Evolutionary conservation across 495 filamentous ascomycete genomes (phyloP).

Genomic region (Podospora australis): DNA sequence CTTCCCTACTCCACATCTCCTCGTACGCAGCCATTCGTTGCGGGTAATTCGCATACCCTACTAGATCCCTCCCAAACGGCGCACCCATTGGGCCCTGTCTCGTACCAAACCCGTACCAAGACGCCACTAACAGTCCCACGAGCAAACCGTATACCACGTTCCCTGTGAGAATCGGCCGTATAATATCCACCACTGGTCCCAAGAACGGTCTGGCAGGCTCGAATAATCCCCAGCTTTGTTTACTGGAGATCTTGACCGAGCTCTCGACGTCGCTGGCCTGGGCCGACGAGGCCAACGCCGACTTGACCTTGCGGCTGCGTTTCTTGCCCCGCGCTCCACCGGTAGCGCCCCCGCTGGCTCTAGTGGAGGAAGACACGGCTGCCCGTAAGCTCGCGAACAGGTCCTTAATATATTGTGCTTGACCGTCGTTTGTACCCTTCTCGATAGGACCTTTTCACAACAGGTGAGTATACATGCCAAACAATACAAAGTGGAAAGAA

Average conservation of each 20-base stretch:
- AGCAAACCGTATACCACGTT: constrained; percentile 59
- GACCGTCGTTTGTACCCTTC: constrained; percentile 88
- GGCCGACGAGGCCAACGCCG: constrained; percentile 32
- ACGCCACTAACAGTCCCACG: constrained; percentile 52
- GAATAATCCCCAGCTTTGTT: constrained; percentile 67
- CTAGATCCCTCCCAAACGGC: constrained; percentile 29
- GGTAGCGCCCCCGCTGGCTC: constrained; percentile 33
- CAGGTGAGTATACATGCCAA: too few species aligned
- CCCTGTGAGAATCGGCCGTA: constrained; percentile 63
- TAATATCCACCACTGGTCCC: constrained; percentile 61
- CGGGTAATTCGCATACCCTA: constrained; percentile 41
- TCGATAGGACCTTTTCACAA: constrained; percentile 80
- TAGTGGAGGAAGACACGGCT: constrained; percentile 60
- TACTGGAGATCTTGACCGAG: constrained; percentile 35
- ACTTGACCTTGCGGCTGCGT: constrained; percentile 54
- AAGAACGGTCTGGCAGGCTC: constrained; percentile 68
- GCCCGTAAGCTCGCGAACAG: constrained; percentile 65
- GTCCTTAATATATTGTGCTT: constrained; percentile 71
- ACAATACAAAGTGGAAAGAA: too few species aligned
- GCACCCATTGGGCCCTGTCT: constrained; percentile 29
- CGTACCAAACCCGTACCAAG: constrained; percentile 47
- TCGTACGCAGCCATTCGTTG: constrained; percentile 81
- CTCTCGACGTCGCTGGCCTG: constrained; percentile 40
- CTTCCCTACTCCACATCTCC: constrained; percentile 85
- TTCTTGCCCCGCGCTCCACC: constrained; percentile 37